Base-by-base conservation (phyloP, 495 filamentous ascomycete genomes). In the Pseudomonodictys pantanalensis region DNA sequence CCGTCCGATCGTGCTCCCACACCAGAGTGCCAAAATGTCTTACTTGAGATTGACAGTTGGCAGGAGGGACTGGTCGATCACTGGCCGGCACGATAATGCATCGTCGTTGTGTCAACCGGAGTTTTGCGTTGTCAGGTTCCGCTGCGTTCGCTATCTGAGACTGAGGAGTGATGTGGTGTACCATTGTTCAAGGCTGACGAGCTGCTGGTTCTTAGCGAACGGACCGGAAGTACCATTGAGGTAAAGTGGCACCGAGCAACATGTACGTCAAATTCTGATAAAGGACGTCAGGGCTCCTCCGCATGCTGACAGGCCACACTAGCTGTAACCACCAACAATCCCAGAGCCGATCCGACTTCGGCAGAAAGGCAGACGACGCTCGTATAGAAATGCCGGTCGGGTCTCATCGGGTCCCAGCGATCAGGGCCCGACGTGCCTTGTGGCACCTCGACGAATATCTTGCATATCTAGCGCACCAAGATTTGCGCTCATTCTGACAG, bases 121-220 rank as follows among this genome's bases (percentile, higher is more conserved):
- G 2, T 2, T 18, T 24, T 9, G 9, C 35, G 38, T 29, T 42
- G 23, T 33, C 35, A 17, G 24, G 4, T 6, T 9, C 12, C 17
- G 23, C 20, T 4, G 8, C 20, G 11, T 38, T 60, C 57, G 57
- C 41, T 52, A 60, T 52, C 26, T 50, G 45, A 60, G 53, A 60
- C 57, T 28, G 17, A 6, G 22, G 12, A 26, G 23, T 10, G 11
- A 18, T 53, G 48, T 25, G 11, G 48, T 60, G 38, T 20, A 15
- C 28, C 26, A 7, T 26, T 45, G 43, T 33, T 9, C 17, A 15
- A 23, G 22, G 3, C 12, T 41, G 30, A 20, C 17, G 53, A 17
- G 24, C 10, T 44, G 12, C 17, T 55, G 11, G 52, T 23, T 8
- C 11, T 11, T 10, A 2, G 18, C 33, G 11, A 5, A 26, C 2